Evolutionary conservation across 176 grass and related monocot genomes (phyloP).

Genomic region (Rhynchospora pubera): DNA sequence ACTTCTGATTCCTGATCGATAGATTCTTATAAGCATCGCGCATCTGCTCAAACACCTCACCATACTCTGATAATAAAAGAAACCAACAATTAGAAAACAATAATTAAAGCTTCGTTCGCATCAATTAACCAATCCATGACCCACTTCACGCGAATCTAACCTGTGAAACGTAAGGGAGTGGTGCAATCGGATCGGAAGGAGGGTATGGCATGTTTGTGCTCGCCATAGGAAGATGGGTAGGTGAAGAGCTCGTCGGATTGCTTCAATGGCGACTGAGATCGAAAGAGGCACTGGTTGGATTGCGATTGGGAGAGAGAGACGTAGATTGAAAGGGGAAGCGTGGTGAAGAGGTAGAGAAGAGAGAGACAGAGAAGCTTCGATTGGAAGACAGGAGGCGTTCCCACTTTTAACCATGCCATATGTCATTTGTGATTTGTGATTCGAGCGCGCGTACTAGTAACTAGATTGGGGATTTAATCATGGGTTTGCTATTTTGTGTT

Average conservation of each 20-base stretch:
- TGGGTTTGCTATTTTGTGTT: not conserved
- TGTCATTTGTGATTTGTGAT: not conserved
- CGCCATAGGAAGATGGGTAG: slow-evolving; percentile 61
- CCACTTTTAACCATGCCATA: slow-evolving; percentile 50
- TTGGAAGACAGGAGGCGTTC: slow-evolving; percentile 50
- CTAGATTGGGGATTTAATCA: not conserved
- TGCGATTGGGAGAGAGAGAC: slow-evolving; percentile 62
- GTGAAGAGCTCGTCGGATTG: slow-evolving; percentile 29
- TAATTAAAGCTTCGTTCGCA: not conserved
- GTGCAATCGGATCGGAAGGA: slow-evolving; percentile 40
- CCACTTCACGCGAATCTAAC: slow-evolving; percentile 11
- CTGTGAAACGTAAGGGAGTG: slow-evolving; percentile 59
- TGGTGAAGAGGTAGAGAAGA: slow-evolving; percentile 85
- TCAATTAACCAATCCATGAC: not conserved
- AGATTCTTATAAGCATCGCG: slow-evolving; percentile 34
- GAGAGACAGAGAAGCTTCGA: slow-evolving; percentile 88
- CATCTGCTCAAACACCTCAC: slow-evolving; percentile 47
- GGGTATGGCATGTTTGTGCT: slow-evolving; percentile 67
- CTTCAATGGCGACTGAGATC: not conserved
- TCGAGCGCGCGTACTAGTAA: not conserved
- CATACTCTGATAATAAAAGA: slow-evolving; percentile 43
- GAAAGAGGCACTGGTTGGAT: slow-evolving; percentile 29
- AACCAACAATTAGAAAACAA: not conserved
- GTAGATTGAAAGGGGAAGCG: slow-evolving; percentile 83
- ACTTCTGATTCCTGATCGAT: not conserved